Evolutionary conservation across 2,329 filamentous ascomycete genomes (phyloP).

Genomic region (Balansia obtecta): DNA sequence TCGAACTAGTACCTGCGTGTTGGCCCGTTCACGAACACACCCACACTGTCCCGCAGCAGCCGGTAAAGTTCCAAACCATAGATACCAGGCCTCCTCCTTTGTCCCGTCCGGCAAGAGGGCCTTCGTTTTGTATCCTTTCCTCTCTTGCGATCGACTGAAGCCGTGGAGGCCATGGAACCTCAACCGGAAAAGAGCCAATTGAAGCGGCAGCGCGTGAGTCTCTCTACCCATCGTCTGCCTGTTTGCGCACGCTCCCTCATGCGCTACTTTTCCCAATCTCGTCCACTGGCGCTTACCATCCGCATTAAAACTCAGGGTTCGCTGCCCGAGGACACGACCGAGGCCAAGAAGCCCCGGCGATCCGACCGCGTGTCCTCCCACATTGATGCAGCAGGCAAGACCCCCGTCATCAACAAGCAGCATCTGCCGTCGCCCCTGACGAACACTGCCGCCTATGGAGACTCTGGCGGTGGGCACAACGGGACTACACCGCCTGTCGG

Average conservation of each 20-base stretch:
- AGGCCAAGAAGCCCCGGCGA: conserved; percentile 74
- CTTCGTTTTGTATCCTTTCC: not conserved
- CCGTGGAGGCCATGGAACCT: conserved; percentile 38
- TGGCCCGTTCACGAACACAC: not conserved
- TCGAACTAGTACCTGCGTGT: too few relatives aligned
- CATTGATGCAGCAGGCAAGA: conserved; percentile 33
- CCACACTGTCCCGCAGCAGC: not conserved
- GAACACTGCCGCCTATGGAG: conserved; percentile 37
- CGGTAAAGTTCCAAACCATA: not conserved
- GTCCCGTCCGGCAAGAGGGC: not conserved
- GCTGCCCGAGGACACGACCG: conserved; percentile 47
- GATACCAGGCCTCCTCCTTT: not conserved
- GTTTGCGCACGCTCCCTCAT: conserved; percentile 7
- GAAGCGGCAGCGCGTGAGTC: conserved; percentile 65
- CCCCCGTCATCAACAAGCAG: conserved; percentile 48
- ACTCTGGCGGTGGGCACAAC: conserved; percentile 48
- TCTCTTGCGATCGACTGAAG: not conserved
- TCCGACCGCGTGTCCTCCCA: conserved; percentile 51
- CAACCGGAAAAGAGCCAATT: conserved; percentile 66
- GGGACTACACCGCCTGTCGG: conserved; percentile 57
- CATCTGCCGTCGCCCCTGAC: conserved; percentile 77
- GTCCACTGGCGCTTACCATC: conserved; percentile 13
- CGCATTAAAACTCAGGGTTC: conserved; percentile 42
- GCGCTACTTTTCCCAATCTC: conserved; percentile 8
- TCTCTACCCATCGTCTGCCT: conserved; percentile 9